Percentiles rank a stretch among this genome's conserved stretches.
Conservation (phyloP, 305 asterid genomes). For the Striga hermonthica region DNA sequence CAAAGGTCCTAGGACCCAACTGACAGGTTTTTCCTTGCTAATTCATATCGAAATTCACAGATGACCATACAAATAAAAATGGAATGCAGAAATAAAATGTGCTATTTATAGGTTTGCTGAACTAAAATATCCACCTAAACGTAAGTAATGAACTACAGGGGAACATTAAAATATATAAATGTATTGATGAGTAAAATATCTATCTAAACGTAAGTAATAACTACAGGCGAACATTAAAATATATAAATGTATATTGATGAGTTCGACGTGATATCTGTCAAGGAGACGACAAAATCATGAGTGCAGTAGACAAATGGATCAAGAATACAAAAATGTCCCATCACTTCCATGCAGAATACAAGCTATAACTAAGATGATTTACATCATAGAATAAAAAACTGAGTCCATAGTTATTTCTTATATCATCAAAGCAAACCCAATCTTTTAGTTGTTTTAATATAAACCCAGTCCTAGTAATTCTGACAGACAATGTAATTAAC, state of each 20-base stretch:
- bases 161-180: neutral
- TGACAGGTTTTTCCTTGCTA: neutral
- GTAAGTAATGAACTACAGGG: neutral
- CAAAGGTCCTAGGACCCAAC: neutral
- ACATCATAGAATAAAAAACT: neutral
- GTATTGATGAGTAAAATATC: constrained; percentile 3
- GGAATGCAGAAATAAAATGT: neutral
- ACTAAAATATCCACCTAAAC: constrained; percentile 1
- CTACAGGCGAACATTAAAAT: neutral
- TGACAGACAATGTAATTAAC: neutral
- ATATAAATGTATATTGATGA: constrained; percentile 7
- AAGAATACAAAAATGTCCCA: no score
- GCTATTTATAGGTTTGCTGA: neutral
- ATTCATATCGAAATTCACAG: constrained; percentile 1
- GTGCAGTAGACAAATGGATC: neutral
- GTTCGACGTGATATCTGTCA: neutral
- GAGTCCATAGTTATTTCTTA: neutral
- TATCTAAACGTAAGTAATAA: neutral
- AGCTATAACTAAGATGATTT: neutral
- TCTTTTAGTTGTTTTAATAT: neutral
- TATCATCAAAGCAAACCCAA: neutral
- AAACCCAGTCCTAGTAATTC: constrained; percentile 6
- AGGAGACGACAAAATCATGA: neutral
- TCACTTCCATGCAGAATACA: neutral
- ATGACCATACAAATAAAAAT: neutral